Conservation (phyloP, 257 asterid species). For the Coffea eugenioides region DNA sequence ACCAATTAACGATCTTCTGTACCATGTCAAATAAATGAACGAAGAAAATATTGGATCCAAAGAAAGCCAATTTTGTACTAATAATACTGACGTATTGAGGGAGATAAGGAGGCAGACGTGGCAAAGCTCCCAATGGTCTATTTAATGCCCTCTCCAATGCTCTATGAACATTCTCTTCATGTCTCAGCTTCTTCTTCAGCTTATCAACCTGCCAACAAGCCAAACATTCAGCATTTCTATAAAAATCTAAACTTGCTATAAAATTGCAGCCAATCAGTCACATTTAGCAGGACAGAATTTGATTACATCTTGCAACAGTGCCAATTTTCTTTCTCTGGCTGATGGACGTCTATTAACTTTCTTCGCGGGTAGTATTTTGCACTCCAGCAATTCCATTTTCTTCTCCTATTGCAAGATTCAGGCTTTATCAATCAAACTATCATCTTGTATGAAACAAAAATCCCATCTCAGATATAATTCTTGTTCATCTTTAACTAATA, state of each 20-base stretch:
- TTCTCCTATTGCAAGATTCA: conserved; percentile 48
- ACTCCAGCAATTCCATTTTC: conserved; percentile 49
- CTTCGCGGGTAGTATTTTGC: conserved; percentile 33
- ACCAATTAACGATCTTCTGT: not conserved
- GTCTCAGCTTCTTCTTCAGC: conserved; percentile 77
- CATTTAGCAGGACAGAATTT: not conserved
- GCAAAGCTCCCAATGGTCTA: conserved; percentile 83
- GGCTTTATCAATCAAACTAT: conserved; percentile 4
- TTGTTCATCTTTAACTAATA: not conserved
- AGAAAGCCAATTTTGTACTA: not conserved
- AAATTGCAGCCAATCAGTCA: not conserved
- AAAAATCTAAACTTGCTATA: not conserved
- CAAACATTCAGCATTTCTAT: not conserved
- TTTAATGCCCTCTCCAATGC: conserved; percentile 81
- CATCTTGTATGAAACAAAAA: not conserved
- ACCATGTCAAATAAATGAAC: not conserved
- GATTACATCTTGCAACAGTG: conserved; percentile 69
- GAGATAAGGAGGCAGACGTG: conserved; percentile 94
- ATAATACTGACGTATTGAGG: conserved; percentile 62
- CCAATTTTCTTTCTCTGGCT: conserved; percentile 64
- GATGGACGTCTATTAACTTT: conserved; percentile 41
- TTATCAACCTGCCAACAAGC: conserved; percentile 64
- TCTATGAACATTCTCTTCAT: conserved; percentile 86
- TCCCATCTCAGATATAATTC: not conserved
- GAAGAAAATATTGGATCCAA: conserved; percentile 4